Evolutionary conservation across 306 rosid species (phyloP).

Genomic region (Cicer chorassanicum): DNA sequence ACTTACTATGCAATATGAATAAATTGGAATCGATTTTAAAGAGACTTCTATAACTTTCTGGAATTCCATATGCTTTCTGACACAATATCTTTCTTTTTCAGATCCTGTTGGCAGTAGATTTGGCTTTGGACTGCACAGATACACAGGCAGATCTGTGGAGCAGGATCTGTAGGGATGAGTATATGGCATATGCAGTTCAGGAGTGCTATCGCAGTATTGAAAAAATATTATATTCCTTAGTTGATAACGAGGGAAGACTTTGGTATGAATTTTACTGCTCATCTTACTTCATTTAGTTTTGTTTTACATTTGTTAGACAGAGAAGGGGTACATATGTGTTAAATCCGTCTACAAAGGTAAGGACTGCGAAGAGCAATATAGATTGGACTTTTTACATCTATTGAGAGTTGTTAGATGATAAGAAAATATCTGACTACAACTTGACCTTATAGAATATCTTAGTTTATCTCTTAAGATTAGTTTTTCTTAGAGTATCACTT

Average conservation of each 20-base stretch:
- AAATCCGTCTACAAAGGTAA: not conserved
- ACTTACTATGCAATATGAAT: conserved; percentile 34
- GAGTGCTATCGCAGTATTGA: conserved; percentile 88
- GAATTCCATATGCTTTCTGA: conserved; percentile 26
- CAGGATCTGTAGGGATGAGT: conserved; percentile 87
- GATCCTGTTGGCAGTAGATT: conserved; percentile 91
- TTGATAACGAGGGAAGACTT: conserved; percentile 84
- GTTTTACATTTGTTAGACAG: conserved; percentile 18
- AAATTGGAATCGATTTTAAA: conserved; percentile 20
- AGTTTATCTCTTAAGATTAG: not conserved
- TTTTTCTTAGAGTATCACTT: not conserved
- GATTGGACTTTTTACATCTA: not conserved
- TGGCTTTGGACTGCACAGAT: conserved; percentile 95
- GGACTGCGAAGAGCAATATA: not conserved
- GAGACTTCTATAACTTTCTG: conserved; percentile 18
- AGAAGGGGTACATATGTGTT: not conserved
- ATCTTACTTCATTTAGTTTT: conserved; percentile 1
- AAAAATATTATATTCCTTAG: conserved; percentile 77
- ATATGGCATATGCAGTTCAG: conserved; percentile 94
- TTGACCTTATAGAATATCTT: not conserved
- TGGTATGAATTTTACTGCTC: conserved; percentile 63
- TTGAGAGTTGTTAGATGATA: conserved; percentile 19
- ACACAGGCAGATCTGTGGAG: conserved; percentile 84
- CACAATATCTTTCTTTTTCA: conserved; percentile 40
- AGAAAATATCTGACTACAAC: not conserved